Base-by-base conservation (phyloP, 208 protist species). In the Ichthyophonus hoferi region DNA sequence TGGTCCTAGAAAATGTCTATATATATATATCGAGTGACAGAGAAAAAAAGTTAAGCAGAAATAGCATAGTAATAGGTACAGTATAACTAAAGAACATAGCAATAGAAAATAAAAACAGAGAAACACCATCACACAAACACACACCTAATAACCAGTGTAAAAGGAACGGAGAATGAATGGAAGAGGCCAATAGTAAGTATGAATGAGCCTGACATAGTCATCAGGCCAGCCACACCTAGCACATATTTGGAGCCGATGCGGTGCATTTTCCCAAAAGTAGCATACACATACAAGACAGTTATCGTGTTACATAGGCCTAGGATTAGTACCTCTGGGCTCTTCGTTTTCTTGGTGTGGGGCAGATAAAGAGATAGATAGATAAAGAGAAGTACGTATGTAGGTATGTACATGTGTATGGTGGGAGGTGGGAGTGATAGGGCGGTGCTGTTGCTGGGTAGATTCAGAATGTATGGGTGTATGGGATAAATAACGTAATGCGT, bases 281-380 rank as follows among this genome's bases (percentile, higher is more conserved):
- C 79, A 37, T 86, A 89, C 1, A 42, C 78, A 41, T 89, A 89
- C 1, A 89, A 41, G 35, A 89, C 79, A n/a, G 87, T 87, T 17
- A 89, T 17, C 3, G 1, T 79, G n/a, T 89, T 84, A 14, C 2
- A 84, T 2, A 77, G 7, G 3, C 79, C 37, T 39, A 89, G 39
- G 17, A 58, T 40, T 1, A 89, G 35, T 1, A 89, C 78, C 31
- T 86, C 87, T 1, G 87, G 43, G 37, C 50, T 79, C 38, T 83
- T n/a, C 12, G 58, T 82, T 50, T 82, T 79, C 86, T 79, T 88
- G 33, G 33, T 50, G n/a, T n/a, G n/a, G n/a, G n/a, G n/a, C n/a
- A n/a, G n/a, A 87, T 67, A 67, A 87, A 12, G 40, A 43, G 1
- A 87, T 81, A 12, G 3, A 38, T 81, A 31, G 7, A 81, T 38